These are phyloP conservation scores for Punctularia strigosozonata DNA, from an alignment of 768 basidiomycete genomes.

Conservation along the genomic window DNA sequence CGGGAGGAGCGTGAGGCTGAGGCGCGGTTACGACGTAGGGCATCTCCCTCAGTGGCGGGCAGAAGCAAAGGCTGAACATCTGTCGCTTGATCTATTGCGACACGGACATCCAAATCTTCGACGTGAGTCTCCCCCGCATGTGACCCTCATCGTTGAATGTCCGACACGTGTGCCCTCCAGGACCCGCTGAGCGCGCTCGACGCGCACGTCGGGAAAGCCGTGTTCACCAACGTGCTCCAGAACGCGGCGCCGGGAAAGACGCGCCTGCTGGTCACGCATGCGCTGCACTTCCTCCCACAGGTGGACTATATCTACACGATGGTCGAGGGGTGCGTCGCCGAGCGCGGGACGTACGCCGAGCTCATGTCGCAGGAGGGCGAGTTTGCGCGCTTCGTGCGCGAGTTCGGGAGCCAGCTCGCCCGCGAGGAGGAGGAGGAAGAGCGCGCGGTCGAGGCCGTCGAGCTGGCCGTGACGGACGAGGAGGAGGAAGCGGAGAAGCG, in stretches of 20 bases:
- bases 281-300: slow-evolving; percentile 78
- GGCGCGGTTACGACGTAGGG: slow-evolving; percentile 28
- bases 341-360: slow-evolving; percentile 68
- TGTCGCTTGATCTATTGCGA: slow-evolving; percentile 81
- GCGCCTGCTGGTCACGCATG: slow-evolving; percentile 83
- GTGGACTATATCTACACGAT: slow-evolving; percentile 82
- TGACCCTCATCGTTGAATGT: not conserved
- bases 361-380: slow-evolving; percentile 52
- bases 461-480: slow-evolving; percentile 26
- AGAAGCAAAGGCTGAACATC: slow-evolving; percentile 73
- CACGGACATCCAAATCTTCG: slow-evolving; percentile 80
- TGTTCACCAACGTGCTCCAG: slow-evolving; percentile 77
- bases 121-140: slow-evolving; percentile 23
- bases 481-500: slow-evolving; percentile 20
- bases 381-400: slow-evolving; percentile 63
- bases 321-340: slow-evolving; percentile 64
- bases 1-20: not conserved
- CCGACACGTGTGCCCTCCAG: slow-evolving; percentile 17
- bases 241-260: slow-evolving; percentile 58
- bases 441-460: too few species aligned
- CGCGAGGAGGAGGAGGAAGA: slow-evolving; percentile 35
- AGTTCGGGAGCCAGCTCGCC: slow-evolving; percentile 66
- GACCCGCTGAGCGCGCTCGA: slow-evolving; percentile 88
- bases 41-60: slow-evolving; percentile 79
- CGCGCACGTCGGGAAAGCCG: slow-evolving; percentile 80